Evolutionary conservation across 768 basidiomycete species (phyloP).

Genomic region (Heimioporus sp.): DNA sequence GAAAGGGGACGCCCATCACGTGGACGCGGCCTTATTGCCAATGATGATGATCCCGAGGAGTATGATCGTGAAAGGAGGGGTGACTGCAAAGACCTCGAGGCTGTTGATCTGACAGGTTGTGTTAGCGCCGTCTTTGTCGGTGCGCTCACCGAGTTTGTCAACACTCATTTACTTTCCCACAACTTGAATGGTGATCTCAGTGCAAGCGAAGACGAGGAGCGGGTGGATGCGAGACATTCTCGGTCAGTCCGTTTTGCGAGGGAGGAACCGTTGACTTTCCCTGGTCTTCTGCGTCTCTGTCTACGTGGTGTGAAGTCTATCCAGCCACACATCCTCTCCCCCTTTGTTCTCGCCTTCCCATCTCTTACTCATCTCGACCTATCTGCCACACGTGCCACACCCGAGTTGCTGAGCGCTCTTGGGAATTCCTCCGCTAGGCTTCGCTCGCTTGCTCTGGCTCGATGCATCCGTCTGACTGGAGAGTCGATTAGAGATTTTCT

Average conservation of each 20-base stretch:
- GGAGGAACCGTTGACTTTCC: slow-evolving; percentile 60
- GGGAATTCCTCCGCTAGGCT: slow-evolving; percentile 69
- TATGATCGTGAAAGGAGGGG: slow-evolving; percentile 73
- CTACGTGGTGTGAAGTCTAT: slow-evolving; percentile 82
- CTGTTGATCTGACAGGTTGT: slow-evolving; percentile 92
- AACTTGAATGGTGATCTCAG: slow-evolving; percentile 38
- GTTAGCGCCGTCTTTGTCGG: slow-evolving; percentile 88
- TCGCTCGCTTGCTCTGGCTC: slow-evolving; percentile 76
- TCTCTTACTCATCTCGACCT: slow-evolving; percentile 88
- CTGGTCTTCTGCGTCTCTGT: slow-evolving; percentile 74
- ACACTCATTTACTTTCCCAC: slow-evolving; percentile 50
- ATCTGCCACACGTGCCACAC: slow-evolving; percentile 80
- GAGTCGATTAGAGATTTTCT: slow-evolving; percentile 75
- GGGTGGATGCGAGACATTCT: slow-evolving; percentile 29
- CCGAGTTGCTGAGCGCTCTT: slow-evolving; percentile 70
- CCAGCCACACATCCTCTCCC: slow-evolving; percentile 60
- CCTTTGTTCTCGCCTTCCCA: slow-evolving; percentile 81
- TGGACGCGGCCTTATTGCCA: slow-evolving; percentile 50
- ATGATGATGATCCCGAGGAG: slow-evolving; percentile 64
- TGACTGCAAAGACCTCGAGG: slow-evolving; percentile 78
- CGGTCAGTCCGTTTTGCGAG: slow-evolving; percentile 32
- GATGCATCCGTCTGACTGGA: slow-evolving; percentile 83
- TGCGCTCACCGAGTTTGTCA: slow-evolving; percentile 81
- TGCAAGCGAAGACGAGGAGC: slow-evolving; percentile 41
- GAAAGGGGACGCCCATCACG: slow-evolving; percentile 67